Evolutionary conservation across 2,329 filamentous ascomycete genomes (phyloP).

Genomic region (Talaromyces marneffei): DNA sequence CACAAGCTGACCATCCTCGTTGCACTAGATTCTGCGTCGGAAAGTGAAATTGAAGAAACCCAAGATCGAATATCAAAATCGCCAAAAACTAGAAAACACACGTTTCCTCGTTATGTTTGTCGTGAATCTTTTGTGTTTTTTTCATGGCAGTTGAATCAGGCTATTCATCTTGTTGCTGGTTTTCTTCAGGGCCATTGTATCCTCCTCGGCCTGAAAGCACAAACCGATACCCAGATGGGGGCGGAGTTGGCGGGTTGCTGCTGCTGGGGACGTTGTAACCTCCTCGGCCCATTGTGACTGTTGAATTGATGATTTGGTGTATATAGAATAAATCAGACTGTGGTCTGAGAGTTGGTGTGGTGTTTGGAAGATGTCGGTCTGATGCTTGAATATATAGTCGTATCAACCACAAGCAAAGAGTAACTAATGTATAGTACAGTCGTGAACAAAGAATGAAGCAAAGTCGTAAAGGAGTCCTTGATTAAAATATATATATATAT

Average conservation of each 20-base stretch:
- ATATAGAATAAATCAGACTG: background rate
- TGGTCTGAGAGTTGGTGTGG: background rate
- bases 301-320: background rate
- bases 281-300: constrained; percentile 32
- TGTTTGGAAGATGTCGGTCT: background rate
- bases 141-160: background rate
- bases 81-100: background rate
- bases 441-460: background rate
- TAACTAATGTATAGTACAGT: background rate
- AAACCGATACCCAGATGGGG: constrained; percentile 7
- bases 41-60: constrained; percentile 35
- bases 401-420: background rate
- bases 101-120: constrained; percentile 5
- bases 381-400: background rate
- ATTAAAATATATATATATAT: background rate
- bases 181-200: constrained; percentile 23
- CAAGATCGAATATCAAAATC: background rate
- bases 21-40: constrained; percentile 51
- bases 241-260: constrained; percentile 12
- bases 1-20: constrained; percentile 12
- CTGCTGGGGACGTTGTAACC: constrained; percentile 29
- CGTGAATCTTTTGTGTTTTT: background rate
- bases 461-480: background rate
- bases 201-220: constrained; percentile 19
- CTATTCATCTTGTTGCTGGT: constrained; percentile 12